Percentiles rank a stretch among this genome's conserved stretches.
Evolutionary conservation across 495 filamentous ascomycete genomes (phyloP).

Genomic region (Penicillium nucicola): DNA sequence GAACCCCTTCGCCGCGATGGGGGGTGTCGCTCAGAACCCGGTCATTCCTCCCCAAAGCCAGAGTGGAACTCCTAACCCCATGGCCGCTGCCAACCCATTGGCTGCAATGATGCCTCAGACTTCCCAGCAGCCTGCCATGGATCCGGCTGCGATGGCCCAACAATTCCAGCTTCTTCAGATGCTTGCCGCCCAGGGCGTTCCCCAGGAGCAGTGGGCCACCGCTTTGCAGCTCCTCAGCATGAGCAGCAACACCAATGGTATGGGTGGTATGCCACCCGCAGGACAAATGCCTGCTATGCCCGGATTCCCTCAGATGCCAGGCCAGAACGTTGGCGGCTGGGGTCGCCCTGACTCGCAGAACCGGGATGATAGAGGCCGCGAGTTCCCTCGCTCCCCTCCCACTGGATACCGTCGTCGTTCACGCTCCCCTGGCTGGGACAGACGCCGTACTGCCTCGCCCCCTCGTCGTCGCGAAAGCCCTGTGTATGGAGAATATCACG

Average conservation of each 20-base stretch:
- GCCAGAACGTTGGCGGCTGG: conserved; percentile 36
- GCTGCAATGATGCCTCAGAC: conserved; percentile 46
- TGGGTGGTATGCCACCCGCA: conserved; percentile 24
- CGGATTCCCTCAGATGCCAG: conserved; percentile 20
- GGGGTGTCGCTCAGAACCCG: conserved; percentile 34
- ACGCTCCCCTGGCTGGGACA: conserved; percentile 69
- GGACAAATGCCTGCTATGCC: conserved; percentile 3
- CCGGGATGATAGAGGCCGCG: conserved; percentile 62
- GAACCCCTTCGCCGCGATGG: conserved; percentile 46
- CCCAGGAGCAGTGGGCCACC: conserved; percentile 59
- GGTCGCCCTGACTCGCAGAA: conserved; percentile 39
- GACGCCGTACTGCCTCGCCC: conserved; percentile 57
- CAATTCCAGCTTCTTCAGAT: conserved; percentile 62
- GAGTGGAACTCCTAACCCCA: conserved; percentile 39
- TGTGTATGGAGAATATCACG: conserved; percentile 65
- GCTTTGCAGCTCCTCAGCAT: conserved; percentile 49
- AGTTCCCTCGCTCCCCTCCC: conserved; percentile 55
- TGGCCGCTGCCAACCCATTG: conserved; percentile 42
- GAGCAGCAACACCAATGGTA: conserved; percentile 24
- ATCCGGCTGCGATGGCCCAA: conserved; percentile 48
- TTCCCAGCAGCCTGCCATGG: conserved; percentile 29
- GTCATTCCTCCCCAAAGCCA: conserved; percentile 48
- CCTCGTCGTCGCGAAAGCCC: conserved; percentile 66
- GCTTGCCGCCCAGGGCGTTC: conserved; percentile 55
- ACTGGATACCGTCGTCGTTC: conserved; percentile 68